These are phyloP conservation scores for Phialocephala sp. DNA, from an alignment of 2,329 filamentous ascomycete genomes.

Conservation along the genomic window DNA sequence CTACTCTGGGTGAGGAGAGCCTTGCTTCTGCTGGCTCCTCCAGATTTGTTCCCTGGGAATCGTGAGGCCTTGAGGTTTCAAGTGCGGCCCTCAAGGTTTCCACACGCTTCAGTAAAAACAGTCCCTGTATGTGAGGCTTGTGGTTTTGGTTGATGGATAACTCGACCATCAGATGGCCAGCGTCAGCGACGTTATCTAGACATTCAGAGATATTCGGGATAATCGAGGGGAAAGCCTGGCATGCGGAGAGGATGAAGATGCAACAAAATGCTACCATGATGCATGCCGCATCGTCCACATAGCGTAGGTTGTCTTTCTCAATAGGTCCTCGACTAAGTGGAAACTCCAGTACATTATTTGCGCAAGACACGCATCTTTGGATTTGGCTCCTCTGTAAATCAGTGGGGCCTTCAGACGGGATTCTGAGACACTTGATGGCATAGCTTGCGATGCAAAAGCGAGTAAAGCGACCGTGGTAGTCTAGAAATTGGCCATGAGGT, in stretches of 20 bases:
- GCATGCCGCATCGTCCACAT: conserved; percentile 20
- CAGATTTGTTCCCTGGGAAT: neutral
- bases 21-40: neutral
- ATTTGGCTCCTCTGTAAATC: conserved; percentile 16
- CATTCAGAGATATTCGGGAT: conserved; percentile 18
- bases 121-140: conserved; percentile 16
- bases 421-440: conserved; percentile 19
- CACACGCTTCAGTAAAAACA: conserved; percentile 13
- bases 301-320: conserved; percentile 21
- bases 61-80: neutral
- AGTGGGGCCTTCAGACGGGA: conserved; percentile 13
- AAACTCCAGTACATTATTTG: conserved; percentile 22
- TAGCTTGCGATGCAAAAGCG: conserved; percentile 26
- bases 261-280: conserved; percentile 20
- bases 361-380: conserved; percentile 16
- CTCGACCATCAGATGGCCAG: conserved; percentile 20
- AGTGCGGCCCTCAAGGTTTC: conserved; percentile 15
- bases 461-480: conserved; percentile 22
- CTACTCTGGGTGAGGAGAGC: neutral
- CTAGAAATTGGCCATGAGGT: conserved; percentile 15
- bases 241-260: conserved; percentile 19
- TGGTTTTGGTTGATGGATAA: conserved; percentile 14
- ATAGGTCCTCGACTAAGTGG: conserved; percentile 19
- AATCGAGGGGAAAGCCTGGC: conserved; percentile 16
- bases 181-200: conserved; percentile 21